Percentiles rank a stretch among this genome's conserved stretches.
Conservation (phyloP, 2,329 filamentous ascomycete species). For the Tolypocladium tropicale region DNA sequence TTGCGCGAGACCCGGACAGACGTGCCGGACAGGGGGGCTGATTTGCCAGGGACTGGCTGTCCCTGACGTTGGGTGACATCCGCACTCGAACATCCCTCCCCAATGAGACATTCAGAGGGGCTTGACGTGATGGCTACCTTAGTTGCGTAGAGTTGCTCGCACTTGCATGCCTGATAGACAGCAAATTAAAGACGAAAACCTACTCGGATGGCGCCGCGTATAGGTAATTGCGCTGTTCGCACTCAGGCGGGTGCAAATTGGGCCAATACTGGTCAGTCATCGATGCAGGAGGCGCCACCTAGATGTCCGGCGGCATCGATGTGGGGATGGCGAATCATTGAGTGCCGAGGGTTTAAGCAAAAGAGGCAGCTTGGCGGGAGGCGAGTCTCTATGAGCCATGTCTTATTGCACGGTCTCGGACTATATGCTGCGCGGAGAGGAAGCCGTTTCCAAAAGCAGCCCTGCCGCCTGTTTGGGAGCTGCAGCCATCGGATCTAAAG, state of each 20-base stretch:
- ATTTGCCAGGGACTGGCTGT: neutral
- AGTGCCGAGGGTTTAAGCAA: neutral
- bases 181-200: neutral
- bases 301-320: neutral
- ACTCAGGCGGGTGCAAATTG: neutral
- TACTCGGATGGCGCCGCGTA: neutral
- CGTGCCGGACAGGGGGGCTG: neutral
- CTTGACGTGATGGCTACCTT: neutral
- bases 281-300: neutral
- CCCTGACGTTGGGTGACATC: neutral
- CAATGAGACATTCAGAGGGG: neutral
- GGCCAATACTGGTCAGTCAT: neutral
- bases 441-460: slow-evolving; percentile 2
- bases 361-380: neutral
- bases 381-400: slow-evolving; percentile 2
- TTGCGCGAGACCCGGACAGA: neutral
- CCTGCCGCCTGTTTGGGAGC: neutral
- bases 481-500: slow-evolving; percentile 2
- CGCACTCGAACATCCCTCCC: neutral
- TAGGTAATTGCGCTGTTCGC: neutral
- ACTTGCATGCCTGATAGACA: neutral
- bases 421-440: neutral
- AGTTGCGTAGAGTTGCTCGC: neutral
- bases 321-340: neutral
- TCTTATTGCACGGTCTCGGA: slow-evolving; percentile 3